Base-by-base conservation (phyloP, 2,329 filamentous ascomycete genomes). In the Claviceps fusiformis region DNA sequence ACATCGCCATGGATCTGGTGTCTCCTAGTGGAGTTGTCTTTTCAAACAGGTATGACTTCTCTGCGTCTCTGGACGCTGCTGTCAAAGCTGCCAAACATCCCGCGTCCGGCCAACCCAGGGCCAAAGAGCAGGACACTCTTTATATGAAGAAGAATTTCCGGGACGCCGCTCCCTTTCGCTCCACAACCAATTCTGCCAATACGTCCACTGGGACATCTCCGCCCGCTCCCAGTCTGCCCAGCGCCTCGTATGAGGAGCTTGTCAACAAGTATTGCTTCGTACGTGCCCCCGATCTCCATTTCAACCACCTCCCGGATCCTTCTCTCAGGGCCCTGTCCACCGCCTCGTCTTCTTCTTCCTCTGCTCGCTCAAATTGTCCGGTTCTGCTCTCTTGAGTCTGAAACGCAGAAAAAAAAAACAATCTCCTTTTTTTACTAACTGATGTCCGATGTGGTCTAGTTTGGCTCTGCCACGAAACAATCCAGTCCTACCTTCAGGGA, bases 231-330 rank as follows among this genome's bases (percentile, higher is more conserved):
- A 58, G 71, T 65, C 85, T 95, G 61, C 82, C 91, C 58, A 95
- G 90, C 60, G 84, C 89, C 58, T 91, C 92, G 57, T 97, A 98
- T 70, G 89, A 95, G 73, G 93, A 98, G 73, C 81, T 98, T 61
- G 87, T 98, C 71, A 91, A 95, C 77, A 96, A 95, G 77, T 98
- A 95, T 79, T 98, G 93, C 80, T 98, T 97, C 82, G 92, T 96
- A 92, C 83, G 92, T 95, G 79, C 79, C 67, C 71, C 71, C 61
- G 68, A 68, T 62, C 61, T 65, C 54, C 63, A 64, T 56, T 61
- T 63, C 64, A 64, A 60, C 27, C 45, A 48, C 63, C 61, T 53
- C 48, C 59, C 59, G 54, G 58, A 13, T 43, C 60, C 52, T 55
- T 60, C 31, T 5, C 53, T 60, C 47, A 56, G 54, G 45, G 56